Percentiles rank a stretch among this genome's conserved stretches.
phyloP scores from a whole-genome alignment of 108 stramenopile genomes.

The Pseudonitzschia pungens region DNA sequence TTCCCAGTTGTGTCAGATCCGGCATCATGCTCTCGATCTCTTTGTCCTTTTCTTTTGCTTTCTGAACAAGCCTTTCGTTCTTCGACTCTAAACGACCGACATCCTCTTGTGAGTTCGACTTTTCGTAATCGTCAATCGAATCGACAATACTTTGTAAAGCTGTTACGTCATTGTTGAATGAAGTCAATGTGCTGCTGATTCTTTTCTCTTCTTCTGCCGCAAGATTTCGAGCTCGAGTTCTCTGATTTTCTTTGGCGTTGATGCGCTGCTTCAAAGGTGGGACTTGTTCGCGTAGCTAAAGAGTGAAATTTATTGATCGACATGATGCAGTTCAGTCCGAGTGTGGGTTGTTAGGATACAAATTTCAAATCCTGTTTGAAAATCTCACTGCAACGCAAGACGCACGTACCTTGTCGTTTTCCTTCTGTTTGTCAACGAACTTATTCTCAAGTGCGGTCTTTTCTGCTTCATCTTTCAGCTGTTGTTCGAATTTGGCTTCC shows the following conservation, averaged over 20 bases:
- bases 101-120: conserved; percentile 29
- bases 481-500: conserved; percentile 63
- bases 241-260: conserved; percentile 46
- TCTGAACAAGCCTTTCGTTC: conserved; percentile 27
- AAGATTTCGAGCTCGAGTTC: conserved; percentile 14
- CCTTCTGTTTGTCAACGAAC: conserved; percentile 15
- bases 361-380: neutral
- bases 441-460: conserved; percentile 50
- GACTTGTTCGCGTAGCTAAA: conserved; percentile 46
- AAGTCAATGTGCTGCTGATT: conserved; percentile 21
- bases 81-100: conserved; percentile 37
- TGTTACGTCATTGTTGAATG: conserved; percentile 43
- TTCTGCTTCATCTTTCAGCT: conserved; percentile 46
- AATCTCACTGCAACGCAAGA: neutral
- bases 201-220: conserved; percentile 46
- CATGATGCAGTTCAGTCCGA: neutral
- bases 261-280: conserved; percentile 48
- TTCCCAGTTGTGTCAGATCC: conserved; percentile 36
- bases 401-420: conserved; percentile 10
- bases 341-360: neutral
- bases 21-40: conserved; percentile 53
- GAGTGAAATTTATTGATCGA: neutral
- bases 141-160: conserved; percentile 27
- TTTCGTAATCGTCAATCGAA: conserved; percentile 34
- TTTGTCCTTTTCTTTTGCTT: conserved; percentile 39